Percentiles rank a stretch among this genome's conserved stretches.
Conservation (phyloP, 495 filamentous ascomycete genomes). For the Aspergillus biplanus region DNA sequence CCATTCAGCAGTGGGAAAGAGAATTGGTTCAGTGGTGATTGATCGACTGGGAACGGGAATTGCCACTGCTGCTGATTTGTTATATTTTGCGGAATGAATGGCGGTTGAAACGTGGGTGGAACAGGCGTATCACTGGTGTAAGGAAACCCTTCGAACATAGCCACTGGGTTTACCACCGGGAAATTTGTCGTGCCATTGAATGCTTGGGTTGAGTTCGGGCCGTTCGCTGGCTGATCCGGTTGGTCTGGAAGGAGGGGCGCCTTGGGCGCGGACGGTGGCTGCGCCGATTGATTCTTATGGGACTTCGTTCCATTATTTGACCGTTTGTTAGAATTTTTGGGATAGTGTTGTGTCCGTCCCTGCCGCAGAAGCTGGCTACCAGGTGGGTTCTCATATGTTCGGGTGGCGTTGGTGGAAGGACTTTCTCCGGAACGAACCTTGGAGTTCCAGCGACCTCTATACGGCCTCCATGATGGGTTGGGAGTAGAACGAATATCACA, state of each 20-base stretch:
- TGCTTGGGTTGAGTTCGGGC: neutral
- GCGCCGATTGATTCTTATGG: neutral
- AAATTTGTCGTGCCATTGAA: constrained; percentile 2
- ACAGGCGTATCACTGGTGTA: neutral
- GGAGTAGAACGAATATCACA: neutral
- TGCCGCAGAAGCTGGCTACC: neutral
- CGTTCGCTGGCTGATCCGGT: neutral
- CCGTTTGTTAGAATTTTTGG: neutral
- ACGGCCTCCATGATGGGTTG: constrained; percentile 24
- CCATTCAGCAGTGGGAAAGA: constrained; percentile 25
- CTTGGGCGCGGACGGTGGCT: constrained; percentile 6
- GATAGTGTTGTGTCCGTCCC: constrained; percentile 4
- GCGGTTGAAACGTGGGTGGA: constrained; percentile 6
- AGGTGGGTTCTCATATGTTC: constrained; percentile 1
- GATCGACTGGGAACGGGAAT: constrained; percentile 5
- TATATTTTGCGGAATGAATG: constrained; percentile 17
- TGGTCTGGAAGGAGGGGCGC: neutral
- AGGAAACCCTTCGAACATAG: constrained; percentile 13
- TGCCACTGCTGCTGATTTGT: constrained; percentile 18
- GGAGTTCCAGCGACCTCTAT: constrained; percentile 25
- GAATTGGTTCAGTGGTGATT: constrained; percentile 22
- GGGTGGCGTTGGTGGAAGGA: neutral
- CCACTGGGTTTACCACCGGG: constrained; percentile 8
- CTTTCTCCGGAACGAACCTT: constrained; percentile 11
- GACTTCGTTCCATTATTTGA: neutral